phyloP scores from a whole-genome alignment of 116 monocot genomes.

The Thalassia testudinum region DNA sequence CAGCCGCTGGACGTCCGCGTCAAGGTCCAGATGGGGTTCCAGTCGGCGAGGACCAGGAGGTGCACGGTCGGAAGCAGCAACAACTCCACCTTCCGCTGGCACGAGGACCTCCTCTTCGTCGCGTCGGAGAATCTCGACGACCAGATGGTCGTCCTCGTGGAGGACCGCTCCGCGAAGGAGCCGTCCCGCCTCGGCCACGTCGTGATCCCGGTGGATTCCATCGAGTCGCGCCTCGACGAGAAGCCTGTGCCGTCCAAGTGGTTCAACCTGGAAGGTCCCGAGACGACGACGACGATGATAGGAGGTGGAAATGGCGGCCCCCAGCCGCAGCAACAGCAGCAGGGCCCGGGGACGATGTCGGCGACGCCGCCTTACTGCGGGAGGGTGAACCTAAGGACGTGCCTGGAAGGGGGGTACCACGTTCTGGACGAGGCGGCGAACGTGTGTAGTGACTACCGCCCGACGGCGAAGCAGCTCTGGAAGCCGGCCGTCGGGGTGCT shows the following conservation, averaged over 20 bases:
- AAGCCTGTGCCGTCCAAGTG: conserved; percentile 49
- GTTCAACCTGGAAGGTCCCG: conserved; percentile 42
- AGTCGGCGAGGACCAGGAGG: conserved; percentile 56
- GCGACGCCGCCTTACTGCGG: conserved; percentile 27
- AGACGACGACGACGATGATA: not conserved
- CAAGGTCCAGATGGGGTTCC: conserved; percentile 78
- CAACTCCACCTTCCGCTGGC: conserved; percentile 49
- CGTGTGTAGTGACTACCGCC: conserved; percentile 80
- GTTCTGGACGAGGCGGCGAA: conserved; percentile 94
- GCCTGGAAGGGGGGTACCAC: conserved; percentile 89
- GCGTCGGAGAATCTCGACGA: conserved; percentile 66
- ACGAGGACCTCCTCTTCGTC: conserved; percentile 81
- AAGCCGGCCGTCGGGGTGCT: conserved; percentile 60
- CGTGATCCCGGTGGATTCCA: conserved; percentile 19
- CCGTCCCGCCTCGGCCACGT: conserved; percentile 42
- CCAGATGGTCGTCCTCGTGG: conserved; percentile 45
- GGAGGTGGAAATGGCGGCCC: not conserved
- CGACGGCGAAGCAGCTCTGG: conserved; percentile 91
- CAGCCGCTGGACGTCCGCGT: conserved; percentile 42
- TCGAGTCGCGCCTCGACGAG: conserved; percentile 79
- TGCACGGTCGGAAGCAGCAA: conserved; percentile 26
- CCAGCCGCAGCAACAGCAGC: not conserved
- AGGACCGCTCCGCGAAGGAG: conserved; percentile 73
- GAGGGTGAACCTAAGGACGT: conserved; percentile 53
- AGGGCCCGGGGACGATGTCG: not conserved